Evolutionary conservation across 2,329 filamentous ascomycete species (phyloP), one percentile per base, ranked within the genome.

Genomic region (Orbilia blumenaviensis): DNA sequence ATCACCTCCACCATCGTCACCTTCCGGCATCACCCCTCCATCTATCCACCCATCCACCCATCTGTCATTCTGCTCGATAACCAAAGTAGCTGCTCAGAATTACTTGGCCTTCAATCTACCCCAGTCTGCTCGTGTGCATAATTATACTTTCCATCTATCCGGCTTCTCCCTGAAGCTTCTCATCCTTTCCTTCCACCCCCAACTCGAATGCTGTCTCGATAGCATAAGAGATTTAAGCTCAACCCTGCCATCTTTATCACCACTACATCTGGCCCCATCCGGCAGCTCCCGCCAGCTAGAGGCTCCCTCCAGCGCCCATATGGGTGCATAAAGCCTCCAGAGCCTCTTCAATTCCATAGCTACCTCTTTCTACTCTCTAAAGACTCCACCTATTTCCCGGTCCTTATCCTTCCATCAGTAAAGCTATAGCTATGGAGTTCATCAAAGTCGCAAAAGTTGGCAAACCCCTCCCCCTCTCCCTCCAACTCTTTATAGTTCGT

Each of bases 371-470:
- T 9, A 61, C 50, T 14, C 16, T 52, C 38, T n/a, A n/a, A n/a
- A n/a, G n/a, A n/a, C 2, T 27, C 27, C 38, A 48, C 27, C 27
- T 32, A 3, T 14, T 18, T 42, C 46, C 32, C 12, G 41, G 16
- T 56, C 44, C 34, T 16, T 16, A 42, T 25, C 7, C 14, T 34
- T 32, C n/a, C n/a, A n/a, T n/a, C n/a, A n/a, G n/a, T n/a, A n/a
- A n/a, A n/a, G n/a, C n/a, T n/a, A n/a, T n/a, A 44, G 61, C 69
- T 36, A 80, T 80, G 79, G 79, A 80, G 48, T 78, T 73, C 66
- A 80, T 80, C 72, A 77, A 78, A 74, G 78, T 80, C 66, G 79
- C 79, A 48, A 80, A 79, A 76, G 79, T 79, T 64, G 38, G 7
- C 16, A 62, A n/a, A 7, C 52, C 46, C 56, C 48, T 52, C 42